Base-by-base conservation (phyloP, 2,329 filamentous ascomycete species). In the Exophiala phaeomuriformis region DNA sequence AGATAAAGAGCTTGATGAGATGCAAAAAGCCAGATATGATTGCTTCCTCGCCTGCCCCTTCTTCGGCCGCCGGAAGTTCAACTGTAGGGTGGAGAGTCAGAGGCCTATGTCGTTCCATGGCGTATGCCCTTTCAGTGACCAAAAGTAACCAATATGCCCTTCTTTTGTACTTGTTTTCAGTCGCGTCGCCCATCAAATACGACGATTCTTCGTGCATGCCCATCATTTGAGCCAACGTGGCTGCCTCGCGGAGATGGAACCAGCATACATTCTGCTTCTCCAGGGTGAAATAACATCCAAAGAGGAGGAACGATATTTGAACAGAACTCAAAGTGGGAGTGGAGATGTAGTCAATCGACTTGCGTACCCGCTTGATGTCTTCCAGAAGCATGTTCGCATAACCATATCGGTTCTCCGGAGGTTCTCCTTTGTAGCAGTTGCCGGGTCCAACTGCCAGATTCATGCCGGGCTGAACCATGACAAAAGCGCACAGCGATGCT, bases 271-370 rank as follows among this genome's bases (percentile, higher is more conserved):
- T 82, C 66, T 90, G 85, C 66, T 83, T 76, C 58, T 89, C 85
- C 44, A 88, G 72, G 36, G 81, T 84, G 56, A 85, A 84, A 66
- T 85, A 81, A 53, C 83, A 84, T 36, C 80, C 84, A 63, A 88
- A 90, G 29, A 91, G 67, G 67, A 91, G 90, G 68, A 87, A 89
- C 50, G 84, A 89, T n/a, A 85, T 88, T 54, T 83, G 81, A 7
- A 74, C 65, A 5, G 64, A 68, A 42, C 69, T 67, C 27, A 73
- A 59, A 19, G 64, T 69, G n/a, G 72, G 65, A 19, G 67, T 65
- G 12, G 73, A 72, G 19, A 73, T 63, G 29, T 70, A 61, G 44
- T 74, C 68, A 44, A 68, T 69, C 27, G 68, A 66, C 36, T 67
- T 67, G 32, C 72, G 66, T n/a, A 72, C 68, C 19, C 68, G 67